phyloP scores from a whole-genome alignment of 257 asterid genomes.

The Petrea volubilis region DNA sequence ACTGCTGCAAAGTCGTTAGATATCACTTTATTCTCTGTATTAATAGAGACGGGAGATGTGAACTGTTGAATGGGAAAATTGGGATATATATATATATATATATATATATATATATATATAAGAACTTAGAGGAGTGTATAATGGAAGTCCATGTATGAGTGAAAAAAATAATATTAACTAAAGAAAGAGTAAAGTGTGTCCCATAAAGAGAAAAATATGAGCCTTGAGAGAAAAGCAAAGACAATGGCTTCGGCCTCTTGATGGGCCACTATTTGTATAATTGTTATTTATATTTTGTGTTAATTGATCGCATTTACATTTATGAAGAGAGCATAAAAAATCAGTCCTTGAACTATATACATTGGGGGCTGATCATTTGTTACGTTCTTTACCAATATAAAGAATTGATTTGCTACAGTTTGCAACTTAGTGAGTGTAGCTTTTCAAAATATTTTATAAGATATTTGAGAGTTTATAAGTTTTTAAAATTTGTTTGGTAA shows the following conservation, averaged over 20 bases:
- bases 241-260: neutral
- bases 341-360: too few species aligned
- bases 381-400: too few species aligned
- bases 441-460: too few species aligned
- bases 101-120: too few species aligned
- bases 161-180: neutral
- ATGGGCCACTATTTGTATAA: neutral
- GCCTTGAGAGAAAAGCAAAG: constrained; percentile 11
- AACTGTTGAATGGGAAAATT: neutral
- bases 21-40: neutral
- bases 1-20: neutral
- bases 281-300: neutral
- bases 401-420: too few species aligned
- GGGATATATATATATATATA: neutral
- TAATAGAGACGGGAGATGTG: neutral
- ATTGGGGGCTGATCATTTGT: too few species aligned
- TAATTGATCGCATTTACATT: too few species aligned
- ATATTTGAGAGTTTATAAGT: too few species aligned
- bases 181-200: neutral
- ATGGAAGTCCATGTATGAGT: neutral
- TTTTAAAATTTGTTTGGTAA: too few species aligned
- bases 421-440: too few species aligned
- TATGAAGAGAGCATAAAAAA: too few species aligned
- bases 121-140: neutral
- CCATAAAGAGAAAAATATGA: neutral